These are phyloP conservation scores for Paramecium tetraurelia DNA, from an alignment of 73 alveolate species.

Conservation along the genomic window DNA sequence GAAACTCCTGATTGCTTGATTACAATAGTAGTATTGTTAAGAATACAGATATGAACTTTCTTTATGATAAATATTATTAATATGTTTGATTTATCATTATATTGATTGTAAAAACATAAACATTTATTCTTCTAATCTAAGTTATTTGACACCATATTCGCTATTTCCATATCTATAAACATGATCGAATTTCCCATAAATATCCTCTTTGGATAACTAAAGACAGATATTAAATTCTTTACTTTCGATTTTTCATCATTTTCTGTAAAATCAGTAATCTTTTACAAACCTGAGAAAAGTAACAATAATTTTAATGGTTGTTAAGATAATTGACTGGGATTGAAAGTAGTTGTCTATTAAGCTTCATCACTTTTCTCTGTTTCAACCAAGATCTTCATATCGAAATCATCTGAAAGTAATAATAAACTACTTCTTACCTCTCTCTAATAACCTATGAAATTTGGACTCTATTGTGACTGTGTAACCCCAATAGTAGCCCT, in stretches of 20 bases:
- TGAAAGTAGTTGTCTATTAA: neutral
- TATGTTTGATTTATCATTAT: neutral
- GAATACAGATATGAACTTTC: neutral
- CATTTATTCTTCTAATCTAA: constrained; percentile 6
- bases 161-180: neutral
- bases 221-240: neutral
- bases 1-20: no score
- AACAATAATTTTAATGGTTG: neutral
- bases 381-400: neutral
- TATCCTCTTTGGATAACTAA: neutral
- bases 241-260: constrained; percentile 27
- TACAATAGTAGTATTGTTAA: neutral
- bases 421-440: neutral
- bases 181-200: neutral
- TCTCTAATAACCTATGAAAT: neutral
- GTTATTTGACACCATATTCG: neutral
- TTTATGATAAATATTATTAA: neutral
- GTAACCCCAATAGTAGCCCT: neutral
- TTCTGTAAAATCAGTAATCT: neutral
- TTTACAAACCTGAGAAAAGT: neutral
- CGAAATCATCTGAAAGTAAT: neutral
- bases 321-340: neutral
- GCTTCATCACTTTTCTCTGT: neutral
- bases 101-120: neutral
- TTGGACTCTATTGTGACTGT: neutral